Percentiles rank a stretch among this genome's conserved stretches.
Evolutionary conservation across 306 rosid genomes (phyloP).

Genomic region (Morella rubra): DNA sequence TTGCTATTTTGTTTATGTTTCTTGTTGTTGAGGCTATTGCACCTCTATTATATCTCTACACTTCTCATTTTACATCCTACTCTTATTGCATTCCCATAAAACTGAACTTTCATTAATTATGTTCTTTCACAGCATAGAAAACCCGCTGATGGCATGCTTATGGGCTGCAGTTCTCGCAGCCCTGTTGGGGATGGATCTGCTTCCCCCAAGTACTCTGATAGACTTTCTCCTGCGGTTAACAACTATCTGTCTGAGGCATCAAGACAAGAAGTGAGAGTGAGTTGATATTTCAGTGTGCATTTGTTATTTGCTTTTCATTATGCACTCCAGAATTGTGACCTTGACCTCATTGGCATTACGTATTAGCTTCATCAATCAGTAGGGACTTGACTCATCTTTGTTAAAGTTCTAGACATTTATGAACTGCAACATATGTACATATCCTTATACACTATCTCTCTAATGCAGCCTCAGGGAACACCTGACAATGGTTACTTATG

Average conservation of each 20-base stretch:
- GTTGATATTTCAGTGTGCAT: slow-evolving; percentile 34
- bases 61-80: slow-evolving; percentile 3
- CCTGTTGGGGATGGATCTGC: slow-evolving; percentile 84
- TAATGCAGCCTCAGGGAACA: slow-evolving; percentile 90
- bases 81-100: neutral
- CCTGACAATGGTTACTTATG: slow-evolving; percentile 89
- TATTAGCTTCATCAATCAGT: neutral
- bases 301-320: slow-evolving; percentile 8
- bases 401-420: neutral
- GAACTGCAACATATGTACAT: neutral
- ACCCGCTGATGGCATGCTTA: slow-evolving; percentile 87
- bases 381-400: slow-evolving; percentile 4
- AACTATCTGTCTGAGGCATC: slow-evolving; percentile 97
- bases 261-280: slow-evolving; percentile 95
- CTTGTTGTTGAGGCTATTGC: neutral
- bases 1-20: slow-evolving; percentile 30
- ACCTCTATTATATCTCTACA: neutral
- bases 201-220: slow-evolving; percentile 95
- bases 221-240: slow-evolving; percentile 95
- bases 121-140: slow-evolving; percentile 83
- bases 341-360: neutral
- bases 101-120: slow-evolving; percentile 2
- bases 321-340: slow-evolving; percentile 10
- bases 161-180: slow-evolving; percentile 93
- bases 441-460: slow-evolving; percentile 22